Evolutionary conservation across 2,329 filamentous ascomycete genomes (phyloP), one percentile per base, ranked within the genome.

Genomic region (Calonectria leucothoes): DNA sequence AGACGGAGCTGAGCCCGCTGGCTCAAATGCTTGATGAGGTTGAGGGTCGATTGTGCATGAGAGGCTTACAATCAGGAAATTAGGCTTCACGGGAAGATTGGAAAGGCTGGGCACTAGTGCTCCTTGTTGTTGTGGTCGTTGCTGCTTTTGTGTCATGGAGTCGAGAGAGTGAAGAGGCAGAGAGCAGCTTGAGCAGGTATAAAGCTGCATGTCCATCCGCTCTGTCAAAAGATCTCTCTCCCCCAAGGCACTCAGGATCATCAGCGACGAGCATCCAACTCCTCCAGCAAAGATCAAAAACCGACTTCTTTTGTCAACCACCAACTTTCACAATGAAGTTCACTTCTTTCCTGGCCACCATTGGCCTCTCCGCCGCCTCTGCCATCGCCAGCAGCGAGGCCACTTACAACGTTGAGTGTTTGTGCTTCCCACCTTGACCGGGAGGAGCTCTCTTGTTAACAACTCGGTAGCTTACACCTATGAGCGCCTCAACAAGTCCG

Each of bases 401-500:
- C 64, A 37, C 42, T 27, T 66, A 72, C 45, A 35, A 31, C 33
- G 59, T 64, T 35, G 67, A 69, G 59, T 52, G 70, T 72, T 51
- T 33, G 70, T 72, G 11, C 42, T 42, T 37, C 29, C 35, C 61
- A 49, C 17, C 29, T 35, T 49, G 23, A n/a, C 5, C 17, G 29
- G 25, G 7, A 20, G 8, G 17, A 29, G 14, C 6, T 57, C 37
- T 25, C 23, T 69, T 64, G 20, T 33, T 72, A 33, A 72, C 66
- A 45, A 11, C 5, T 27, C 27, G 17, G 57, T 33, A 75, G 73
- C 63, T 35, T 79, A 59, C 73, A 78, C 69, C 45, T 81, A 77
- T 39, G 79, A 81, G 72, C 74, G 79, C 15, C 79, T 81, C 8
- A 77, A 81, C 75, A 80, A 81, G 75, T 52, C 78, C 48, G 73